These are phyloP conservation scores for Hygrophila difformis DNA, from an alignment of 257 asterid genomes.

Conservation along the genomic window DNA sequence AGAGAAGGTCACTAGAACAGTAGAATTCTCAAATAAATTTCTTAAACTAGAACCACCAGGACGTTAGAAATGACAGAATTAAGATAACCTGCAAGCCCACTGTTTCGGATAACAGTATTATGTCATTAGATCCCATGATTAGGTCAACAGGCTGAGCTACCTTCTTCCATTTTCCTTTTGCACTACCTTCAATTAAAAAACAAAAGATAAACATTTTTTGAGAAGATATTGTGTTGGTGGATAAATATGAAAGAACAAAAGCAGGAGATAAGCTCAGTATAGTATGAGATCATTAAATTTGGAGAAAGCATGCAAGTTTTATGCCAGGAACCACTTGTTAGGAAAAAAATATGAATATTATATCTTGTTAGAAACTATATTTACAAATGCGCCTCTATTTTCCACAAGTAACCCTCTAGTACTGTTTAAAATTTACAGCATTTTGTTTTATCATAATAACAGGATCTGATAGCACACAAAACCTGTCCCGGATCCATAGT, in stretches of 20 bases:
- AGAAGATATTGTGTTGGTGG: slow-evolving; percentile 8
- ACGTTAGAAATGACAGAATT: too few relatives aligned
- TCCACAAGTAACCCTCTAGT: not conserved
- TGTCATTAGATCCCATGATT: slow-evolving; percentile 64
- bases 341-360: too few relatives aligned
- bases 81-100: slow-evolving; percentile 82
- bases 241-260: too few relatives aligned
- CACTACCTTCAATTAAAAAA: slow-evolving; percentile 48
- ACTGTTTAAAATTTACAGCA: not conserved
- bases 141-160: slow-evolving; percentile 65
- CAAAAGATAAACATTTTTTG: slow-evolving; percentile 7
- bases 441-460: not conserved
- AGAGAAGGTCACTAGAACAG: too few relatives aligned
- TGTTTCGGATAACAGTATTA: slow-evolving; percentile 64
- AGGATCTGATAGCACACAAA: not conserved
- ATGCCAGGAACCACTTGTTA: too few relatives aligned
- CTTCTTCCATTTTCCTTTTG: slow-evolving; percentile 71
- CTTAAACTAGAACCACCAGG: too few relatives aligned
- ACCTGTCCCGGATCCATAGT: not conserved
- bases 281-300: slow-evolving; percentile 6
- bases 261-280: not conserved
- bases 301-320: slow-evolving; percentile 11
- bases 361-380: slow-evolving; percentile 3
- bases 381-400: not conserved
- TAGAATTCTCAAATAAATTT: too few relatives aligned